Evolutionary conservation across 2,329 filamentous ascomycete species (phyloP), one percentile per base, ranked within the genome.

Genomic region (Emydomyces testavorans): DNA sequence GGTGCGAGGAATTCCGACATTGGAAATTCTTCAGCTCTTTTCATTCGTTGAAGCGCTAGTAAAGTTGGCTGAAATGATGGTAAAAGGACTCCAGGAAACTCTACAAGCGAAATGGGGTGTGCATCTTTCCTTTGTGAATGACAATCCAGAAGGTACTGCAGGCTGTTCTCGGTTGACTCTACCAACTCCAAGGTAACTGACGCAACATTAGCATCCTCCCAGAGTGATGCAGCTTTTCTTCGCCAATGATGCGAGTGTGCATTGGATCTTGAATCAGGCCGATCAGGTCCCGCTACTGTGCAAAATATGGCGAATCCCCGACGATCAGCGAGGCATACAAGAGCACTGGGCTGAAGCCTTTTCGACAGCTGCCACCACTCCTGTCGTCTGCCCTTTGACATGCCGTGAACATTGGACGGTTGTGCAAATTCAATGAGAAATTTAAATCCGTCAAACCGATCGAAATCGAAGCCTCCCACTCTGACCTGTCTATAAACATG

Each of bases 41-140:
- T 69, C 65, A 80, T 76, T 1, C 61, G 57, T 56, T 82, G 76
- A 1, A 83, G 62, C 0, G 73, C 74, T 38, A 68, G 60, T 0
- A 83, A 65, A 0, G 74, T 79, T 18, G 76, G 74, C 21, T 70
- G 62, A 53, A 83, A 82, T 0, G 78, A 71, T 0, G 73, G 71
- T 1, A 80, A 62, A 1, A 83, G 60, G 3, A 82, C 64, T 0
- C 75, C 76, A 0, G 78, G 79, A 48, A 82, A 82, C 52, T 82
- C 79, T 1, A 82, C 68, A 0, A 83, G 64, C 1, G 57, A 57
- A 2, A 64, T 34, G 3, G 51, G 53, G 37, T 40, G 53, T 10
- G 36, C 2, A 18, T 29, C 16, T 2, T 15, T 29, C 4, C 23
- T 15, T 8, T 26, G 21, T 2, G 16, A 35, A 28, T 42, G 35